Conservation (phyloP, 1,284 basidiomycete genomes). For the Tetrapyrgos nigripes region DNA sequence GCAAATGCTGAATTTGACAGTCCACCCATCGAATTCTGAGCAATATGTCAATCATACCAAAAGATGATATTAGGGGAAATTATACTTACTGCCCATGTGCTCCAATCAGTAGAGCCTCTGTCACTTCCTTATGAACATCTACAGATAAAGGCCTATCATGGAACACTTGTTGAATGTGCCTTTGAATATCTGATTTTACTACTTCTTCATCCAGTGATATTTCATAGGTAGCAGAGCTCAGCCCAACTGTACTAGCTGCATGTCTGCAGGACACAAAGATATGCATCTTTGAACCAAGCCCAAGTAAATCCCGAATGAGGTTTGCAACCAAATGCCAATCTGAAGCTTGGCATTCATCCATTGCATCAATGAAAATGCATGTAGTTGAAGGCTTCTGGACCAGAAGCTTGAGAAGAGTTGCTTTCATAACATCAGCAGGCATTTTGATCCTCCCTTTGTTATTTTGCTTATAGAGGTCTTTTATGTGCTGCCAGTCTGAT, state of each 20-base stretch:
- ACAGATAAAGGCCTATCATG: not conserved
- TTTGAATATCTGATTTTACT: not conserved
- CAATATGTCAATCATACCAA: not conserved
- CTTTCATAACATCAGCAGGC: not conserved
- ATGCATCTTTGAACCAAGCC: not conserved
- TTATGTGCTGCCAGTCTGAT: not conserved
- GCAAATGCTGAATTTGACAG: not conserved
- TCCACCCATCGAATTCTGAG: constrained; percentile 2
- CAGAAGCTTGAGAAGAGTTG: not conserved
- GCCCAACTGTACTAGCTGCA: not conserved
- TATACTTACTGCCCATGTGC: not conserved
- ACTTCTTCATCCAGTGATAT: not conserved
- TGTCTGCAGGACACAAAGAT: not conserved
- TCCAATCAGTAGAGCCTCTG: not conserved
- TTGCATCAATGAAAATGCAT: not conserved
- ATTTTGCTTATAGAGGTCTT: not conserved
- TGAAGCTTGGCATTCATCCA: not conserved
- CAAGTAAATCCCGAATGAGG: not conserved
- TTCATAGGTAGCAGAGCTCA: not conserved
- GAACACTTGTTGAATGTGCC: not conserved
- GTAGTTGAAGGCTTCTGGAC: not conserved
- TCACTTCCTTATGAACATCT: not conserved
- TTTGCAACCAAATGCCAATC: not conserved
- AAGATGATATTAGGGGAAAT: not conserved
- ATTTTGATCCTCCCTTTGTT: not conserved